These are phyloP conservation scores for Microthlaspi erraticum DNA, from an alignment of 345 rosid genomes.

Conservation along the genomic window DNA sequence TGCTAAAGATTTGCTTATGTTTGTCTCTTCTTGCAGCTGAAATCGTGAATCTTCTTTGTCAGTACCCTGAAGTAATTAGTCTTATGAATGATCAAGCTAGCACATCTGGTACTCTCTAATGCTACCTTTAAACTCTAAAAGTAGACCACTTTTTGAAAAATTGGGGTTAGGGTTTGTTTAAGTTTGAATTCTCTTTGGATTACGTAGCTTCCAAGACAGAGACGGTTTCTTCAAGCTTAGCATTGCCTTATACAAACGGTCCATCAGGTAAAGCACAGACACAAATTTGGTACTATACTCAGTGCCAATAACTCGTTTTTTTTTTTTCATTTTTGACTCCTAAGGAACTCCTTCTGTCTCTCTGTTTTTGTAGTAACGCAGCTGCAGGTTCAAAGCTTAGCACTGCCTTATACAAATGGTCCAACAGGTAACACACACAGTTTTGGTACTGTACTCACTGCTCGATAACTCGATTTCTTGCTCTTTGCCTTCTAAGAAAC, in stretches of 20 bases:
- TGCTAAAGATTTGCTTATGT: neutral
- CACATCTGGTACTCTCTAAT: neutral
- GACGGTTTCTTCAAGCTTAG: neutral
- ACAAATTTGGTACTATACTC: neutral
- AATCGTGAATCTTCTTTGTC: neutral
- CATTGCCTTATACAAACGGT: neutral
- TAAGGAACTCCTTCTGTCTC: too few relatives aligned
- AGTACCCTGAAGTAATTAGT: neutral
- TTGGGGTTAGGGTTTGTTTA: neutral
- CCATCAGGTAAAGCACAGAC: constrained; percentile 23
- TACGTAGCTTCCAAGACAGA: neutral
- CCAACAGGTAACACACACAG: too few relatives aligned
- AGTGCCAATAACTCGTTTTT: too few relatives aligned
- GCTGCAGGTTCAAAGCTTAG: too few relatives aligned
- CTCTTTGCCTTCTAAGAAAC: neutral
- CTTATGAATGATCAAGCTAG: neutral
- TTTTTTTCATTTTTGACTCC: neutral
- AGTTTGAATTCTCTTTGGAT: neutral
- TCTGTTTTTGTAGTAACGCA: too few relatives aligned
- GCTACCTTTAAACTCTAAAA: too few relatives aligned
- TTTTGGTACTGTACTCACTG: too few relatives aligned
- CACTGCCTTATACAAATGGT: too few relatives aligned
- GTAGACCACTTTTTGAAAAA: neutral
- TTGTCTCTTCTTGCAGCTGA: constrained; percentile 8
- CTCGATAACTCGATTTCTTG: too few relatives aligned